Percentiles rank a stretch among this genome's conserved stretches.
Evolutionary conservation across 257 asterid genomes (phyloP).

Genomic region (Leptodermis oblonga): DNA sequence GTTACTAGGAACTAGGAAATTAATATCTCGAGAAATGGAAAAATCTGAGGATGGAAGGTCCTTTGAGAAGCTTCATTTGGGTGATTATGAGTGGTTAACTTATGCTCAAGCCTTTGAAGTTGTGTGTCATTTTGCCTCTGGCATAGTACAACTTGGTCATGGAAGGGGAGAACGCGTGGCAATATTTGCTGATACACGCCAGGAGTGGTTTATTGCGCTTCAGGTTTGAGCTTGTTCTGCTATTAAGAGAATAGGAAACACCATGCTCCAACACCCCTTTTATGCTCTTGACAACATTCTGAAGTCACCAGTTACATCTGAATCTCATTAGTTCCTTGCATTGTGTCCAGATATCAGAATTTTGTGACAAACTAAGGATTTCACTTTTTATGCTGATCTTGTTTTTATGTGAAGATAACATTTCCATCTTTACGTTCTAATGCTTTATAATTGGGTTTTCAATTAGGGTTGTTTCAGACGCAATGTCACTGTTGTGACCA

Average conservation of each 20-base stretch:
- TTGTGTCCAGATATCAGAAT: not conserved
- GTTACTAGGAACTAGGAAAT: conserved; percentile 71
- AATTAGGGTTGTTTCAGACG: conserved; percentile 93
- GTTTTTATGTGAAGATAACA: not conserved
- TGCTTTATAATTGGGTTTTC: conserved; percentile 17
- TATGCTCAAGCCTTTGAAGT: conserved; percentile 73
- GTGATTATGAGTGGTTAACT: conserved; percentile 87
- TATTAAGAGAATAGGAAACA: not conserved
- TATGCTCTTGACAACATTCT: not conserved
- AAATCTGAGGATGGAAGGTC: conserved; percentile 64
- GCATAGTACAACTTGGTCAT: conserved; percentile 85
- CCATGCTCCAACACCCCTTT: not conserved
- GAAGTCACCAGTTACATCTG: conserved; percentile 1
- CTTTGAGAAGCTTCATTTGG: conserved; percentile 95
- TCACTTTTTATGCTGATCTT: conserved; percentile 1
- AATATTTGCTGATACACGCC: conserved; percentile 93
- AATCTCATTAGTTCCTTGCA: not conserved
- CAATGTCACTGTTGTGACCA: conserved; percentile 90
- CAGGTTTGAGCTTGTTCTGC: conserved; percentile 48
- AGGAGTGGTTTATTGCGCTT: conserved; percentile 92
- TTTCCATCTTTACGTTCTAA: not conserved
- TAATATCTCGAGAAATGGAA: conserved; percentile 68
- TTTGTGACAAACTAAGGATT: conserved; percentile 2
- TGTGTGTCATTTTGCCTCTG: conserved; percentile 81
- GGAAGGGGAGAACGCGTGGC: conserved; percentile 84